Percentiles rank a stretch among this genome's conserved stretches.
phyloP scores from a whole-genome alignment of 2,329 filamentous ascomycete genomes.

The Colletotrichum horii region DNA sequence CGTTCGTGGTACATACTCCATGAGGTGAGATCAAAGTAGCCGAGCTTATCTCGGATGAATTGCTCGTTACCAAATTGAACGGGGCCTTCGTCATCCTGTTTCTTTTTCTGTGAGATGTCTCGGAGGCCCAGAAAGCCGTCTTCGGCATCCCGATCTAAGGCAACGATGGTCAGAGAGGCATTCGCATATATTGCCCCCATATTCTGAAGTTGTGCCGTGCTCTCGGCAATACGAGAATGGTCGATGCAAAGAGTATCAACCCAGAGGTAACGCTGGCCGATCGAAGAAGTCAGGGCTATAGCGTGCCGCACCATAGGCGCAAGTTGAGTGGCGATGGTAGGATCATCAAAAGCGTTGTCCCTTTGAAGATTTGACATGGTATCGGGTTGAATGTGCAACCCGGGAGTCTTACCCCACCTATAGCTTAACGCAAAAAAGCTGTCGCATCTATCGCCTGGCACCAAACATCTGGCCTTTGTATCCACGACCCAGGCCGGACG shows the following conservation, averaged over 20 bases:
- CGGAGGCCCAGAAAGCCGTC: background rate
- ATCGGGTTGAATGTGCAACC: background rate
- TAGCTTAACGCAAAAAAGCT: background rate
- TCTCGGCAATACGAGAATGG: background rate
- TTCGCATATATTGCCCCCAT: constrained; percentile 2
- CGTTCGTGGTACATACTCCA: background rate
- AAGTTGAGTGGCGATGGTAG: background rate
- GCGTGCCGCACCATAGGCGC: background rate
- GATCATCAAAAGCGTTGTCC: background rate
- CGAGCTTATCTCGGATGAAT: background rate
- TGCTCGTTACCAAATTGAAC: background rate
- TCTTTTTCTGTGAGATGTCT: background rate
- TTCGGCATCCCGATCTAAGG: background rate
- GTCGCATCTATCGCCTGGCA: background rate
- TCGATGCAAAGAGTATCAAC: background rate
- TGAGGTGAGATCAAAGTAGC: too few species aligned
- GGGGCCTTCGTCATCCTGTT: fast-evolving
- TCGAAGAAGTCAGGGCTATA: background rate
- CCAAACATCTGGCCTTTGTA: background rate
- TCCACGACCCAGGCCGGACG: background rate
- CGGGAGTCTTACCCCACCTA: background rate
- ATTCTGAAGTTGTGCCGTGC: background rate
- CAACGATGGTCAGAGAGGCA: background rate
- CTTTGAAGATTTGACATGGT: background rate
- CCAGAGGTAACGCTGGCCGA: background rate